Evolutionary conservation across 1,139 yeast species (phyloP).

Genomic region (Yamadazyma trypodendri): DNA sequence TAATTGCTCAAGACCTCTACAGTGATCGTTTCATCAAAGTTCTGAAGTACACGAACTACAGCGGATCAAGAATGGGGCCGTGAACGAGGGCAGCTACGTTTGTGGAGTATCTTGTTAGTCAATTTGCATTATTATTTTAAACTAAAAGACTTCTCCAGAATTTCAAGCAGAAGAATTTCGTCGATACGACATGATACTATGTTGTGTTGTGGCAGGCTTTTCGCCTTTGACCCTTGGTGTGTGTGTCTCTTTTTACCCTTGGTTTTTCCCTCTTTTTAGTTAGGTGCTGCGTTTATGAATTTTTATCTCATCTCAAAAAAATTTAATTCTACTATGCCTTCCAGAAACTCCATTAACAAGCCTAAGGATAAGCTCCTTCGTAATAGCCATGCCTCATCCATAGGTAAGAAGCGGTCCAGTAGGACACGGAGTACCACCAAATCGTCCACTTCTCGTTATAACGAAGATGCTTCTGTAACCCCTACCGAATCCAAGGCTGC

Average conservation of each 20-base stretch:
- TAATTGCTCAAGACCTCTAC: too few relatives aligned
- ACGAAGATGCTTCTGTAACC: conserved; percentile 32
- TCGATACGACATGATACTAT: too few relatives aligned
- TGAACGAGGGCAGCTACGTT: too few relatives aligned
- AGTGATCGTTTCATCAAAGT: too few relatives aligned
- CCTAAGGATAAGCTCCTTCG: conserved; percentile 65
- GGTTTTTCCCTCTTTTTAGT: not conserved
- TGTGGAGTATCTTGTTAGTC: too few relatives aligned
- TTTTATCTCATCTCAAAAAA: conserved; percentile 6
- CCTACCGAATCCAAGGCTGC: conserved; percentile 60
- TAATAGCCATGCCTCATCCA: conserved; percentile 51
- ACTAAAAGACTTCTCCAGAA: too few relatives aligned
- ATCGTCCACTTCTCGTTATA: conserved; percentile 47
- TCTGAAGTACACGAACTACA: too few relatives aligned
- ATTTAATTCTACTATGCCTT: conserved; percentile 58
- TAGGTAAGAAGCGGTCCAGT: conserved; percentile 57
- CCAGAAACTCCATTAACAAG: conserved; percentile 75
- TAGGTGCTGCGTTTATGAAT: not conserved
- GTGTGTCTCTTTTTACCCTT: not conserved
- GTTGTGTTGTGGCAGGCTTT: too few relatives aligned
- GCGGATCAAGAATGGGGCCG: too few relatives aligned
- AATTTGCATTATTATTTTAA: too few relatives aligned
- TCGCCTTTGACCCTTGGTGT: too few relatives aligned
- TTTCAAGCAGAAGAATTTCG: too few relatives aligned
- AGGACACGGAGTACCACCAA: conserved; percentile 49